phyloP scores from a whole-genome alignment of 2,329 filamentous ascomycete genomes.

The Ceratocystis albifundus region DNA sequence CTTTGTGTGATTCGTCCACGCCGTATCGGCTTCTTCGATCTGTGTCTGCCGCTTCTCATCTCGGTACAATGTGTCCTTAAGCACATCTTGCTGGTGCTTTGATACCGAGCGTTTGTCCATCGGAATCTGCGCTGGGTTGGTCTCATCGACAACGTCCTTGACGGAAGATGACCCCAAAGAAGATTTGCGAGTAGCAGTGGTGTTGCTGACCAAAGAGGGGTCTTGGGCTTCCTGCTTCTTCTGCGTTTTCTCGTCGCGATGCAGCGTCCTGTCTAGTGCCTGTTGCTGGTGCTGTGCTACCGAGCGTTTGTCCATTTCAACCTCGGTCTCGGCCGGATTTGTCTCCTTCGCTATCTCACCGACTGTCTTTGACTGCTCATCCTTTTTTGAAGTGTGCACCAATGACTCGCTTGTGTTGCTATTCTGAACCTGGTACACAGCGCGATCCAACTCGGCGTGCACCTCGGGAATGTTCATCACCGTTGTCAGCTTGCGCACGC shows the following conservation, averaged over 20 bases:
- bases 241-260: background rate
- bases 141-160: conserved; percentile 3
- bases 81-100: background rate
- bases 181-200: background rate
- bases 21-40: background rate
- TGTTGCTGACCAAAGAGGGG: background rate
- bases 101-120: background rate
- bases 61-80: background rate
- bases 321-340: background rate
- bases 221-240: background rate
- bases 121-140: background rate
- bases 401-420: conserved; percentile 33
- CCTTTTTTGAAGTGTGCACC: conserved; percentile 25
- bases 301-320: background rate
- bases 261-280: background rate
- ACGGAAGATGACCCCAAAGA: background rate
- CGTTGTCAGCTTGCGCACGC: conserved; percentile 31
- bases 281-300: background rate
- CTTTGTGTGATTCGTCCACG: background rate
- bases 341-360: background rate
- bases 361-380: background rate
- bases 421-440: conserved; percentile 59
- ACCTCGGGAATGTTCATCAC: conserved; percentile 57
- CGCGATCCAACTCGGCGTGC: conserved; percentile 60
- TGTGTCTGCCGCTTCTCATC: background rate